Conservation (phyloP, 495 filamentous ascomycete species). For the Tuber indicum region DNA sequence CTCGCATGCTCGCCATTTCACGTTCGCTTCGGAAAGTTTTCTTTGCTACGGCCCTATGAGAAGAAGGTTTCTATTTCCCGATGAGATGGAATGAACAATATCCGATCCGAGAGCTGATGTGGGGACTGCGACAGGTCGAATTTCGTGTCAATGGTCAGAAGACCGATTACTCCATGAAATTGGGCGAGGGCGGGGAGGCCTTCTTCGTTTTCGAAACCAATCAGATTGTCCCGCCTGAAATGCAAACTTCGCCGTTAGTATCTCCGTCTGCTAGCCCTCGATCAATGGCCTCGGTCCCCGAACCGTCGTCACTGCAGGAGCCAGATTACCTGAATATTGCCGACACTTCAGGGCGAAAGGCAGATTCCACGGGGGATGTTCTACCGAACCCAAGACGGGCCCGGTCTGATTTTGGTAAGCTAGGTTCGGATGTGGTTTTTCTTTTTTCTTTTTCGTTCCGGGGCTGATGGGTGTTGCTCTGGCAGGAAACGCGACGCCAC, state of each 20-base stretch:
- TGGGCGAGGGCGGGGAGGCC: constrained; percentile 93
- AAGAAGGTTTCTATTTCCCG: constrained; percentile 61
- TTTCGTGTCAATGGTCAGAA: constrained; percentile 89
- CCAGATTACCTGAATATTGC: constrained; percentile 67
- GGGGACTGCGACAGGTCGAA: constrained; percentile 56
- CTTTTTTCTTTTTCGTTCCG: not conserved
- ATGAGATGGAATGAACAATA: not conserved
- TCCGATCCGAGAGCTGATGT: constrained; percentile 2
- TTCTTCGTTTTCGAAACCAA: constrained; percentile 98
- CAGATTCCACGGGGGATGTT: constrained; percentile 17
- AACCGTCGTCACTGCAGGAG: constrained; percentile 60
- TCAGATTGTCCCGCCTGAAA: constrained; percentile 73
- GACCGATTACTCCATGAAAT: constrained; percentile 94
- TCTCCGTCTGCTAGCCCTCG: constrained; percentile 78
- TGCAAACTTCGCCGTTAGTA: constrained; percentile 90
- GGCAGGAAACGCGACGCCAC: constrained; percentile 51
- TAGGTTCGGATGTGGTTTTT: constrained; percentile 45
- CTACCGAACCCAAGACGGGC: constrained; percentile 41
- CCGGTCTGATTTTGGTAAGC: constrained; percentile 50
- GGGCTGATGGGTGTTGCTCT: constrained; percentile 13
- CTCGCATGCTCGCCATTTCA: constrained; percentile 92
- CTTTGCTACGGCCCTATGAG: constrained; percentile 86
- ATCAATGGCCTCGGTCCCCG: constrained; percentile 52
- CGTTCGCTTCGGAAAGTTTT: constrained; percentile 98
- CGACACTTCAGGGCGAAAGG: constrained; percentile 26